Conservation (phyloP, 345 rosid species). For the Gynandropsis gynandra region DNA sequence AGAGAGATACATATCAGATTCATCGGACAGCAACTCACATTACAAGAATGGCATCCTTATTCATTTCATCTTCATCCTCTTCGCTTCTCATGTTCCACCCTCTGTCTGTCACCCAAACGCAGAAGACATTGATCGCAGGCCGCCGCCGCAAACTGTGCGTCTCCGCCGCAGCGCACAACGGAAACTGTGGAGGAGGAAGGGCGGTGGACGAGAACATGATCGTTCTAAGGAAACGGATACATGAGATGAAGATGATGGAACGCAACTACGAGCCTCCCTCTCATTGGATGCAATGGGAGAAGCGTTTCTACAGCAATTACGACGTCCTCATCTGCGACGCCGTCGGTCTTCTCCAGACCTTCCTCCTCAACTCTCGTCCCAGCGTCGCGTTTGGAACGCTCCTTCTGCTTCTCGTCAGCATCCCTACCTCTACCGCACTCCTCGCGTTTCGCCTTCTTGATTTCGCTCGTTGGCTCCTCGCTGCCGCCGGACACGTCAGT, state of each 20-base stretch:
- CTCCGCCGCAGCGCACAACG: conserved; percentile 2
- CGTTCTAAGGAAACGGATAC: conserved; percentile 48
- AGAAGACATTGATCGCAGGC: no score
- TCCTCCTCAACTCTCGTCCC: conserved; percentile 56
- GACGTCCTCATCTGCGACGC: conserved; percentile 42
- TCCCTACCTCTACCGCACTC: conserved; percentile 35
- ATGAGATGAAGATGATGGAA: conserved; percentile 59
- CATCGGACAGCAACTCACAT: no score
- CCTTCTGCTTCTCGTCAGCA: conserved; percentile 38
- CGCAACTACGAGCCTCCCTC: conserved; percentile 56
- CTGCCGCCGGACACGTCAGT: conserved; percentile 5
- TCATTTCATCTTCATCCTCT: no score
- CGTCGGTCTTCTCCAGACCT: conserved; percentile 42
- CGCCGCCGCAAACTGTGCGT: not conserved
- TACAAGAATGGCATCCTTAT: no score
- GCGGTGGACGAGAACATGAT: conserved; percentile 57
- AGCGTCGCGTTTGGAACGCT: conserved; percentile 38
- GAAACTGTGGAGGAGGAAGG: conserved; percentile 29
- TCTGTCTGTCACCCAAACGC: no score
- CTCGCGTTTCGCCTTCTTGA: conserved; percentile 25
- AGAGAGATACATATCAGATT: no score
- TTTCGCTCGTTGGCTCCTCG: conserved; percentile 14
- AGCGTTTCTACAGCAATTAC: conserved; percentile 39
- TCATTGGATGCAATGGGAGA: conserved; percentile 74
- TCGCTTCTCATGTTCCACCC: no score